Conservation (phyloP, 2,329 filamentous ascomycete genomes). For the Exophiala aquamarina region DNA sequence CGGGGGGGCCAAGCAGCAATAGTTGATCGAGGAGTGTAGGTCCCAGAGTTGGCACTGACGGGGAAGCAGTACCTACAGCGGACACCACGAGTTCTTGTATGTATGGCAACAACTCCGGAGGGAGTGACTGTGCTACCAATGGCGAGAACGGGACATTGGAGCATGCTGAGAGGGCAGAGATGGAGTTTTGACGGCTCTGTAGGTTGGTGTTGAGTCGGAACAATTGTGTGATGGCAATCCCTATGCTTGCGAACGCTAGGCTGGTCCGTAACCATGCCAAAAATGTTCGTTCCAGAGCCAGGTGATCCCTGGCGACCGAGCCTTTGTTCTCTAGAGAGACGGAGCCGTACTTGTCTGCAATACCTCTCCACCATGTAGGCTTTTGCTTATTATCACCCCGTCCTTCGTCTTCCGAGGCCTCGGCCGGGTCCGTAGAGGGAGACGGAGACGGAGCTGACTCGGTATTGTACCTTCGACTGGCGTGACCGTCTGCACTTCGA, state of each 20-base stretch:
- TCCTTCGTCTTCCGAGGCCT: conserved; percentile 1
- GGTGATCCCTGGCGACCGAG: conserved; percentile 64
- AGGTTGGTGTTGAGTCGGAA: conserved; percentile 62
- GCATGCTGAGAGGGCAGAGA: background rate
- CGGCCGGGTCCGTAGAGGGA: conserved; percentile 1
- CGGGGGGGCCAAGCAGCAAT: conserved; percentile 24
- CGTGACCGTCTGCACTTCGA: conserved; percentile 17
- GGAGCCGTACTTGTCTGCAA: conserved; percentile 60
- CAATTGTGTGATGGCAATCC: conserved; percentile 65
- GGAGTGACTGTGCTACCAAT: conserved; percentile 25
- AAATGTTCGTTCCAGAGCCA: conserved; percentile 67
- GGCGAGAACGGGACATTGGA: conserved; percentile 23
- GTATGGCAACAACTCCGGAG: conserved; percentile 25
- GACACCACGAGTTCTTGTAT: conserved; percentile 24
- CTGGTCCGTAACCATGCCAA: conserved; percentile 67
- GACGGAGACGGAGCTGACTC: background rate
- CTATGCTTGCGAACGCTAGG: conserved; percentile 65
- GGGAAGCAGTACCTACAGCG: background rate
- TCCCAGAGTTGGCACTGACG: conserved; percentile 12
- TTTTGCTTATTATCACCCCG: conserved; percentile 12
- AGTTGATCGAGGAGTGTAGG: conserved; percentile 28
- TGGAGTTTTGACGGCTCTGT: conserved; percentile 12
- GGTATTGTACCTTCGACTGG: conserved; percentile 24
- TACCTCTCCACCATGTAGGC: conserved; percentile 45
- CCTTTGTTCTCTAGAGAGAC: conserved; percentile 67